phyloP scores from a whole-genome alignment of 139 green algal genomes.

The Auxenochlorella protothecoides region DNA sequence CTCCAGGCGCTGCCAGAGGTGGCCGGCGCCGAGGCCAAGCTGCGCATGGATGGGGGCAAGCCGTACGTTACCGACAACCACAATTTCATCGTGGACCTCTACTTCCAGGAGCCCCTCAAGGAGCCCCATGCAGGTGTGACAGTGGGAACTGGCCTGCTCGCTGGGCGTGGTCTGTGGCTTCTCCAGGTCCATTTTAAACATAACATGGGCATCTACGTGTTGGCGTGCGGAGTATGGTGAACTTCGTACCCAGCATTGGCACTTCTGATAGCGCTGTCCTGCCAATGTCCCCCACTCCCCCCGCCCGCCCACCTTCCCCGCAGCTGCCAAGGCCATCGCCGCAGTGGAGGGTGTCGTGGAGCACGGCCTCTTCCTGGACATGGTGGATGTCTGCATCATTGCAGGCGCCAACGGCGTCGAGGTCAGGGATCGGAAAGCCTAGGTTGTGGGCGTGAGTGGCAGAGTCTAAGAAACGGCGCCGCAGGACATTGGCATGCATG shows the following conservation, averaged over 20 bases:
- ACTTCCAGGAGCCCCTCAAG: constrained; percentile 69
- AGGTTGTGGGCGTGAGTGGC: too few species aligned
- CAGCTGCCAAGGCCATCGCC: constrained; percentile 73
- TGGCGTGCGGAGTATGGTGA: too few species aligned
- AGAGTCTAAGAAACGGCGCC: too few species aligned
- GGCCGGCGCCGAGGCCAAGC: constrained; percentile 73
- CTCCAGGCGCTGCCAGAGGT: constrained; percentile 50
- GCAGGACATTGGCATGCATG: too few species aligned
- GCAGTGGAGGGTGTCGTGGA: constrained; percentile 90
- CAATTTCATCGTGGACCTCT: constrained; percentile 99
- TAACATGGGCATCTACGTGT: too few species aligned
- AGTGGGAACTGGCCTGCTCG: neutral
- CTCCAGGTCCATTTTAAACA: neutral
- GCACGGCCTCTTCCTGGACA: constrained; percentile 97
- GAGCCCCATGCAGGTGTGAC: constrained; percentile 14
- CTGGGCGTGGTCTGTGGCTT: neutral
- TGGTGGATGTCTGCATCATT: constrained; percentile 92
- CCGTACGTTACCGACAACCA: constrained; percentile 96
- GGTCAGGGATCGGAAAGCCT: constrained; percentile 42
- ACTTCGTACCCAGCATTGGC: too few species aligned
- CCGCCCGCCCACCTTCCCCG: constrained; percentile 7
- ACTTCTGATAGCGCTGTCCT: too few species aligned
- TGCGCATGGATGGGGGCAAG: constrained; percentile 84
- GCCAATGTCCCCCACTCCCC: neutral
- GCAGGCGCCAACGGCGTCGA: constrained; percentile 75